Conservation (phyloP, 306 rosid species). For the Rosa rugosa region DNA sequence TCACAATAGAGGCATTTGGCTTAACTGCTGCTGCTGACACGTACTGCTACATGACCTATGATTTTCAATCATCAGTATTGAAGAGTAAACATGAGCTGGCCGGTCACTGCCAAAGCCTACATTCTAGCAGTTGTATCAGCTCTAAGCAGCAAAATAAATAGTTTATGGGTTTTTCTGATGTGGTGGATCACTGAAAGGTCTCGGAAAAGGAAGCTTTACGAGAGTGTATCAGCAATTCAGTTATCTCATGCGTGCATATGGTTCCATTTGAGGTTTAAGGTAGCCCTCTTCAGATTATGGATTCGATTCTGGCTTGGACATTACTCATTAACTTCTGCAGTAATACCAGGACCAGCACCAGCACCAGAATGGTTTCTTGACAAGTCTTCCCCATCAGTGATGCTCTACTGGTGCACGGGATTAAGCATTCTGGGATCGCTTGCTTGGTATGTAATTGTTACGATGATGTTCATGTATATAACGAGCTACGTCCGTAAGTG, state of each 20-base stretch:
- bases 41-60: background rate
- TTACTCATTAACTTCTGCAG: background rate
- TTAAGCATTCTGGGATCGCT: background rate
- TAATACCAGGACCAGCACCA: background rate
- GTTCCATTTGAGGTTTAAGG: background rate
- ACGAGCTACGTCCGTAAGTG: background rate
- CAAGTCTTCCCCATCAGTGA: background rate
- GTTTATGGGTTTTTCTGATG: background rate
- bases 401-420: background rate
- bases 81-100: background rate
- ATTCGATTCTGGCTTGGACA: background rate
- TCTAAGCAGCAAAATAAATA: background rate
- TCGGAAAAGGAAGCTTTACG: background rate
- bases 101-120: background rate
- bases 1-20: background rate
- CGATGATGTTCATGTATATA: background rate
- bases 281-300: background rate
- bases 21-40: background rate
- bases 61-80: background rate
- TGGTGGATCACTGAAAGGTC: conserved; percentile 10
- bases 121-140: background rate
- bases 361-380: background rate
- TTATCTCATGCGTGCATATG: background rate
- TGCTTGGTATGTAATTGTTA: background rate
- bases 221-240: background rate